phyloP scores from a whole-genome alignment of 208 protist species.

The Wallacemonas collosoma region DNA sequence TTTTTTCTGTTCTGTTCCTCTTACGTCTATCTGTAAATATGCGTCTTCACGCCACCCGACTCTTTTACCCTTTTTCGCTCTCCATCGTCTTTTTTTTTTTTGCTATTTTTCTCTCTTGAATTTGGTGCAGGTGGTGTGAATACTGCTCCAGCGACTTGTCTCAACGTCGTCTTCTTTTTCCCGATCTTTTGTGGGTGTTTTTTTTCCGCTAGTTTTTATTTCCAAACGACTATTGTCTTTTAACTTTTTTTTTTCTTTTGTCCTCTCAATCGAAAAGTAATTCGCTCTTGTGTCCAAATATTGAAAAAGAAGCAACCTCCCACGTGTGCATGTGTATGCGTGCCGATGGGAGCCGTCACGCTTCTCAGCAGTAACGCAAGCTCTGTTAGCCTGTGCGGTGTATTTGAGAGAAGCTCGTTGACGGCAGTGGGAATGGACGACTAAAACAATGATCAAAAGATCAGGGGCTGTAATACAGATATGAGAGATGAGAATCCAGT shows the following conservation, averaged over 20 bases:
- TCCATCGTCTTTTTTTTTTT: constrained; percentile 13
- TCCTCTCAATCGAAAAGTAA: constrained; percentile 4
- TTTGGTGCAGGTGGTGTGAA: neutral
- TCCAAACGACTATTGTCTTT: constrained; percentile 8
- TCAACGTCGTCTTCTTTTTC: too few species aligned
- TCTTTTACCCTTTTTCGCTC: constrained; percentile 7
- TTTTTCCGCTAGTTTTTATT: constrained; percentile 7
- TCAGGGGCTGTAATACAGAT: too few species aligned
- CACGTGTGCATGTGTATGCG: too few species aligned
- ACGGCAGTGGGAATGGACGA: too few species aligned
- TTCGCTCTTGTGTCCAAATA: neutral
- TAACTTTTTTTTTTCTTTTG: constrained; percentile 4
- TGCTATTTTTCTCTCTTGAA: neutral
- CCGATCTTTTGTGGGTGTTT: neutral
- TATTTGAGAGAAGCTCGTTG: too few species aligned
- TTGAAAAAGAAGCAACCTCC: neutral
- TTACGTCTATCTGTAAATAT: too few species aligned
- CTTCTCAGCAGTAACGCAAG: too few species aligned
- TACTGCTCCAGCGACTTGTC: too few species aligned
- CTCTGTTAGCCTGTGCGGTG: too few species aligned
- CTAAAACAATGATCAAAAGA: too few species aligned
- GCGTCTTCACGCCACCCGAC: neutral
- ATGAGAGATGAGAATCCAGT: too few species aligned
- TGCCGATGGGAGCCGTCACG: too few species aligned
- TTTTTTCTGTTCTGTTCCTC: constrained; percentile 18